Evolutionary conservation across 1,139 yeast species (phyloP), one percentile per base, ranked within the genome.

Genomic region (Blastobotrys serpentis): DNA sequence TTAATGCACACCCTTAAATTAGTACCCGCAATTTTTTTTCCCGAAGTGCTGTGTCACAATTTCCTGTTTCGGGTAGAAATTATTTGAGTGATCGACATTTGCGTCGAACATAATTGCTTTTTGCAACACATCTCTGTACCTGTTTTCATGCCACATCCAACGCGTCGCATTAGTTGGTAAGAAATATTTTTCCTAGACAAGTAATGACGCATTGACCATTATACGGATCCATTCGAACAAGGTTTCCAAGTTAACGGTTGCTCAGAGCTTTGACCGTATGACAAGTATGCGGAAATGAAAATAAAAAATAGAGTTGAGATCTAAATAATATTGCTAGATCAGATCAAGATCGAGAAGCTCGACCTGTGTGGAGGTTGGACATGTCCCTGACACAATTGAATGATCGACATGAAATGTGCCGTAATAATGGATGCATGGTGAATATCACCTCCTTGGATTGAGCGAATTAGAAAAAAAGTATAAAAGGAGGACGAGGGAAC

Each of bases 321-420:
- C n/a, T n/a, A n/a, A n/a, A 7, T 29, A 6, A 29, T 29, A 11
- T 6, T 6, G 13, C 13, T 7, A 4, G n/a, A 29, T 11, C 32
- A 29, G 32, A 29, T 29, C 32, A 4, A 29, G 32, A 11, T 29
- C 26, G 5, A 5, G 26, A 10, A 5, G 26, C 5, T 23, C 8
- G 26, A 23, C 10, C 8, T 23, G 13, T 29, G 32, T 29, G 32
- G 32, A 29, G 32, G 32, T 29, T 29, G 32, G 32, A 4, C 32
- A n/a, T 14, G 32, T 29, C n/a, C 32, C 32, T 29, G 32, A 29
- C 32, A 29, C 14, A 29, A 29, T 29, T 29, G 32, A 29, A 29
- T 29, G 32, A 29, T 29, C 32, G 32, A 4, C 32, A 10, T 14
- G 32, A 29, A 29, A 29, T 29, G 13, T 6, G 32, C 7, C n/a